Conservation (phyloP, 495 filamentous ascomycete genomes). For the Tirmania nivea region DNA sequence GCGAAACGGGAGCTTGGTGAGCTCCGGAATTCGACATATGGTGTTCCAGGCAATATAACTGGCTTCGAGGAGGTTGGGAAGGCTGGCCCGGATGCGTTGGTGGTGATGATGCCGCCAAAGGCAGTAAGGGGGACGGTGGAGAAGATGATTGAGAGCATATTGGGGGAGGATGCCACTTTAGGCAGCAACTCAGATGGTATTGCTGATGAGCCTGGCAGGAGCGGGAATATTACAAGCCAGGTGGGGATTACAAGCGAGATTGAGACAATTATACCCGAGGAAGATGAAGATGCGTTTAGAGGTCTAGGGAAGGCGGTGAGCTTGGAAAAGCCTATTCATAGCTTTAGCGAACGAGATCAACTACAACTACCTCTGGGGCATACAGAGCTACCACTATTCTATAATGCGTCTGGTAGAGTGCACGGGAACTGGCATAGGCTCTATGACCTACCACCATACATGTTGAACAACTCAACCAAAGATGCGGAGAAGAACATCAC, state of each 20-base stretch:
- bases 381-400: constrained; percentile 7
- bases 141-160: constrained; percentile 5
- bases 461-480: constrained; percentile 9
- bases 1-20: constrained; percentile 11
- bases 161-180: constrained; percentile 7
- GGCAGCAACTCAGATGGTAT: background rate
- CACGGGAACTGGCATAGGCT: constrained; percentile 12
- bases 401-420: constrained; percentile 11
- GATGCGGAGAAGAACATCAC: constrained; percentile 9
- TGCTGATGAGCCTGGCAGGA: background rate
- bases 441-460: constrained; percentile 4
- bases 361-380: background rate
- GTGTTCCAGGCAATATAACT: constrained; percentile 15
- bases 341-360: background rate
- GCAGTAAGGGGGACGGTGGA: constrained; percentile 6
- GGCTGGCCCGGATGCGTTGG: background rate
- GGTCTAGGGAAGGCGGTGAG: background rate
- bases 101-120: constrained; percentile 9
- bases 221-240: background rate
- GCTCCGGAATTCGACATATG: constrained; percentile 17
- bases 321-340: background rate
- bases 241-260: background rate
- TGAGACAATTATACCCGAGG: background rate
- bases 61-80: constrained; percentile 5
- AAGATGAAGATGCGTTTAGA: background rate